phyloP scores from a whole-genome alignment of 1,284 basidiomycete genomes.

The Porogramme epimiltina region DNA sequence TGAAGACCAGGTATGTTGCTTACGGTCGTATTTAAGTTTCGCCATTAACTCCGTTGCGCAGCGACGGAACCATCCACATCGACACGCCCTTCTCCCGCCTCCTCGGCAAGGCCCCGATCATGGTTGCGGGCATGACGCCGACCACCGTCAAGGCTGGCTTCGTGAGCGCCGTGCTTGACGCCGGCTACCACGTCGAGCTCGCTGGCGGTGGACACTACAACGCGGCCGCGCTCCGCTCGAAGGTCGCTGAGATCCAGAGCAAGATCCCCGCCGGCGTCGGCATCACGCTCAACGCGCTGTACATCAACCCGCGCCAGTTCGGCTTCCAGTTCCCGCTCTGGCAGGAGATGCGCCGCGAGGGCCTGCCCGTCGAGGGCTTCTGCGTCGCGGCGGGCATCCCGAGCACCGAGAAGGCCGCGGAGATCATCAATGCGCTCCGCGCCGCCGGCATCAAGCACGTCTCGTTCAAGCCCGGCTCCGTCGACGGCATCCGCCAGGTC shows the following conservation, averaged over 20 bases:
- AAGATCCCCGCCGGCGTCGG: slow-evolving; percentile 87
- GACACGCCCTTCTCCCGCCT: slow-evolving; percentile 97
- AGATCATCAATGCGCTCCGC: slow-evolving; percentile 52
- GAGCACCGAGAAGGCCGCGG: slow-evolving; percentile 86
- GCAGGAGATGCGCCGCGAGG: slow-evolving; percentile 97
- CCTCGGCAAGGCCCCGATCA: slow-evolving; percentile 94
- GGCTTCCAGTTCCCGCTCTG: slow-evolving; percentile 96
- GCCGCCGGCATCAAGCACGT: slow-evolving; percentile 90
- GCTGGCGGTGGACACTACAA: slow-evolving; percentile 99
- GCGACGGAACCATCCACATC: slow-evolving; percentile 88
- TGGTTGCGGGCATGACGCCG: slow-evolving; percentile 99
- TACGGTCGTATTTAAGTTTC: background rate
- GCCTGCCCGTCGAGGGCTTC: slow-evolving; percentile 95
- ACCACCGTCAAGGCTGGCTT: slow-evolving; percentile 92
- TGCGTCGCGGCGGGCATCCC: slow-evolving; percentile 98
- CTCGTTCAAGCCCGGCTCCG: slow-evolving; percentile 96
- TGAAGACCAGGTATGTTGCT: slow-evolving; percentile 79
- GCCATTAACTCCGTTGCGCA: slow-evolving; percentile 32
- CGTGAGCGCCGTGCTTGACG: slow-evolving; percentile 88
- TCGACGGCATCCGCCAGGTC: slow-evolving; percentile 97
- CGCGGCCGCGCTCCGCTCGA: slow-evolving; percentile 82
- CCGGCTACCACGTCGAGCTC: slow-evolving; percentile 95
- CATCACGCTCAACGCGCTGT: slow-evolving; percentile 92
- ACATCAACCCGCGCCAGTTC: slow-evolving; percentile 99
- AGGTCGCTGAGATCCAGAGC: slow-evolving; percentile 87